Evolutionary conservation across 2,329 filamentous ascomycete genomes (phyloP).

Genomic region (Aspergillus caelatus): DNA sequence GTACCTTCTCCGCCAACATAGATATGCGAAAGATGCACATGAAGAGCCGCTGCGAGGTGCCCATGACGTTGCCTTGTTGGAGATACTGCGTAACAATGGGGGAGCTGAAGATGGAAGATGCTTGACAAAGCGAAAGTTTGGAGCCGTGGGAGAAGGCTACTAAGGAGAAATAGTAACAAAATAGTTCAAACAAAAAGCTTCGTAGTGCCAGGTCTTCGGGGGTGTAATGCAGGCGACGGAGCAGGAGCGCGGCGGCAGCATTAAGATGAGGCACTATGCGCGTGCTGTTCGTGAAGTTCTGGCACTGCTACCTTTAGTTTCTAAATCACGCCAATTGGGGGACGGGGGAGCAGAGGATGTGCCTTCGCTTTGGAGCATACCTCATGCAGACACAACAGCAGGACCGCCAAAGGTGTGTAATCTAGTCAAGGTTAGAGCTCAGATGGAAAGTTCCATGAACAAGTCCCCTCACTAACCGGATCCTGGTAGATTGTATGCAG

Average conservation of each 20-base stretch:
- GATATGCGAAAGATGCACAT: conserved; percentile 10
- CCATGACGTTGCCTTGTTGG: conserved; percentile 1
- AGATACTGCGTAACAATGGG: background rate
- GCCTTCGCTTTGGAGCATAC: background rate
- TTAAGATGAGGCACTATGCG: conserved; percentile 14
- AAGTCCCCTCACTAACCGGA: background rate
- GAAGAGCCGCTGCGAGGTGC: conserved; percentile 7
- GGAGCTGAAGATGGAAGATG: background rate
- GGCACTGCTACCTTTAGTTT: conserved; percentile 1
- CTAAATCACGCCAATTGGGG: background rate
- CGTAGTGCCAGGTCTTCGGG: conserved; percentile 1
- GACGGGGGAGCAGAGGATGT: background rate
- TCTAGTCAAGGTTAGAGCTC: background rate
- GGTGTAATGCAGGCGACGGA: background rate
- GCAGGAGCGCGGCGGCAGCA: conserved; percentile 9
- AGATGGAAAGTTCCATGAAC: background rate
- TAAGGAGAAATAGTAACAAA: conserved; percentile 14
- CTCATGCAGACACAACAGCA: conserved; percentile 14
- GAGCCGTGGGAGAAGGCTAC: conserved; percentile 7
- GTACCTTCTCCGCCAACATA: background rate
- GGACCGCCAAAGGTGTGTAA: conserved; percentile 6
- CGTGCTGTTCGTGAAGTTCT: conserved; percentile 8
- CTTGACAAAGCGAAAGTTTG: background rate
- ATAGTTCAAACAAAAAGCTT: conserved; percentile 9
- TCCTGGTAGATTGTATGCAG: background rate